These are phyloP conservation scores for Pseudofabraea citricarpa DNA, from an alignment of 2,329 filamentous ascomycete genomes.

Conservation along the genomic window DNA sequence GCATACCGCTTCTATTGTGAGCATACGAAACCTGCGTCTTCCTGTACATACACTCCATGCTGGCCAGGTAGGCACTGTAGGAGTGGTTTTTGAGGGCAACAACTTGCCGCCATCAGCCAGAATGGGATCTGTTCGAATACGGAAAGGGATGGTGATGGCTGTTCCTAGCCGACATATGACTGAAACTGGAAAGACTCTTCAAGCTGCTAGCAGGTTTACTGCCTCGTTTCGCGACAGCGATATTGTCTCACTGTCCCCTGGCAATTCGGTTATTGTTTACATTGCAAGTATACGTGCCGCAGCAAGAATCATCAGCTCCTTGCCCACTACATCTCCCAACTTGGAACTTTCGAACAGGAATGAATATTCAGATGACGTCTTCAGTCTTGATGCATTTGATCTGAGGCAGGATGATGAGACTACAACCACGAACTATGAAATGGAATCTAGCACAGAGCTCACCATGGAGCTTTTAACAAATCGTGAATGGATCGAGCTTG, in stretches of 20 bases:
- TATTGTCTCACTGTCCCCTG: slow-evolving; percentile 57
- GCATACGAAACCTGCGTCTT: slow-evolving; percentile 80
- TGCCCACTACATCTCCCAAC: too few species aligned
- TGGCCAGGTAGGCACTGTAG: slow-evolving; percentile 87
- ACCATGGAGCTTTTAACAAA: slow-evolving; percentile 64
- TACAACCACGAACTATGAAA: too few species aligned
- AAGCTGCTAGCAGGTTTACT: slow-evolving; percentile 63
- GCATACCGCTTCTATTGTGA: slow-evolving; percentile 76
- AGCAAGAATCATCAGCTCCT: slow-evolving; percentile 62
- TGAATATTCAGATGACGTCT: slow-evolving; percentile 42
- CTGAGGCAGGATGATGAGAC: too few species aligned
- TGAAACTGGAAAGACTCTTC: slow-evolving; percentile 51
- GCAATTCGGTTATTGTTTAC: slow-evolving; percentile 75
- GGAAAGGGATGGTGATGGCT: slow-evolving; percentile 81
- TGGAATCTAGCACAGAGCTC: too few species aligned
- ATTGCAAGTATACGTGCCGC: slow-evolving; percentile 81
- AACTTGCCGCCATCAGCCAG: slow-evolving; percentile 27
- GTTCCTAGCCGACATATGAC: slow-evolving; percentile 55
- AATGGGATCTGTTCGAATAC: slow-evolving; percentile 37
- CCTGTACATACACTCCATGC: slow-evolving; percentile 71
- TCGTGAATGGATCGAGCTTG: slow-evolving; percentile 70
- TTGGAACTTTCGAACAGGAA: too few species aligned
- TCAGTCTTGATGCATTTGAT: too few species aligned
- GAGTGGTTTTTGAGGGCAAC: slow-evolving; percentile 65
- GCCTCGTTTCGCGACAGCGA: slow-evolving; percentile 65